Evolutionary conservation across 2,329 filamentous ascomycete genomes (phyloP), one percentile per base, ranked within the genome.

Genomic region (Tolypocladium tropicale): DNA sequence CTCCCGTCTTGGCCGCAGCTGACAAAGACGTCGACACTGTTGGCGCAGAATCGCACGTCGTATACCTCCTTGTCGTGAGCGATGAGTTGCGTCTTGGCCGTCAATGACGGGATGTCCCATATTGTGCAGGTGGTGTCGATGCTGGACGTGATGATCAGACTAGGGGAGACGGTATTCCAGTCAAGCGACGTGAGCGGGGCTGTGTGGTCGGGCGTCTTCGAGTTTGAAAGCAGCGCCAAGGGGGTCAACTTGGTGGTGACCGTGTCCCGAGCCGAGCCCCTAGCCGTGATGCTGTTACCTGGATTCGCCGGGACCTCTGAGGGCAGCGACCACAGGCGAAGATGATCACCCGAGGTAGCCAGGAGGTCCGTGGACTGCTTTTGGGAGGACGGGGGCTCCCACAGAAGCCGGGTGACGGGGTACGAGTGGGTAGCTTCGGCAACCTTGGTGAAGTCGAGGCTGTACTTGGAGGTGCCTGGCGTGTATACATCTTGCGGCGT

Each of bases 91-190:
- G 94, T 99, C 75, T 99, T 99, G 54, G 94, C 94, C 0, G 94
- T 99, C 60, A 99, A 78, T 1, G 94, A 96, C 4, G 94, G 94
- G 56, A 99, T 99, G 70, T 99, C 94, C 94, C 94, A 99, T 62
- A 99, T 99, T 5, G 94, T 99, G 74, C 94, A 99, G 6, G 94
- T 99, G 1, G 94, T 99, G 68, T 99, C 94, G 67, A 99, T 99
- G 70, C 92, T 97, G 4, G 92, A 96, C 1, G 94, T 99, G 66
- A 99, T 99, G 68, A 99, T 99, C 55, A 99, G 78, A 70, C 93
- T 96, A 0, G 94, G 94, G 28, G 91, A 96, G 54, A 99, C 87
- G 2, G 90, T 95, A 67, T 99, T 99, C 94, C 94, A 99, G 70
- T 99, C 94, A 51, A 99, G 79, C 18, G 92, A 96, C 2, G 94